Evolutionary conservation across 352 stramenopile species (phyloP), one percentile per base, ranked within the genome.

Genomic region (Phytophthora brassicae): DNA sequence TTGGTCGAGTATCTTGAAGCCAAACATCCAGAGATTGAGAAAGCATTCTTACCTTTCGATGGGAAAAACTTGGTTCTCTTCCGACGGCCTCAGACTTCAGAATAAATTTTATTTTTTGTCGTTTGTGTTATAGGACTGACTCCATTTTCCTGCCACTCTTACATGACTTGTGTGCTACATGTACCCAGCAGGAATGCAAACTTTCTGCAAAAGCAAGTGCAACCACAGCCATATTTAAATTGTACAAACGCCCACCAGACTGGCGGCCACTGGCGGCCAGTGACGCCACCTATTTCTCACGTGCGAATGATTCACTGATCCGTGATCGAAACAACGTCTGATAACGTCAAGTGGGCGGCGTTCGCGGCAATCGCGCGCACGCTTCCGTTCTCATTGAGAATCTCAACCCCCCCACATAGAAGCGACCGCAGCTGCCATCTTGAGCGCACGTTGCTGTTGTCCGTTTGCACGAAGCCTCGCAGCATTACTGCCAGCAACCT

Each of bases 41-140:
- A 74, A 36, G 72, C 68, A 6, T 92, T 86, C 35, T 55, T 96
- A 19, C 72, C 81, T 2, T 92, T 95, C 41, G 82, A 91, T 28
- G 88, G 88, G 19, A 94, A 92, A 54, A 95, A 95, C 55, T 72
- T 88, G 38, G 86, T 96, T 56, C 64, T 96, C 4, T 96, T 83
- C 54, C 57, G 70, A 24, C 68, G 61, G 24, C 53, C 65, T 19
- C 24, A 35, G 6, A 42, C 47, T 29, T 44, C 12, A 44, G 58
- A 45, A 29, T 11, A 41, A 12, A 14, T 23, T 26, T 42, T n/a
- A 33, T 43, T 54, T 35, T 43, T 47, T 56, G 46, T 12, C 35
- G 17, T 60, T 33, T 58, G 20, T 6, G 24, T 36, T 19, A 39
- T 12, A 29, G 2, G 24, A 2, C 29, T 42, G 19, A 20, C 19